Percentiles rank a stretch among this genome's conserved stretches.
phyloP scores from a whole-genome alignment of 108 stramenopile genomes.

The Nitzschia sp. region DNA sequence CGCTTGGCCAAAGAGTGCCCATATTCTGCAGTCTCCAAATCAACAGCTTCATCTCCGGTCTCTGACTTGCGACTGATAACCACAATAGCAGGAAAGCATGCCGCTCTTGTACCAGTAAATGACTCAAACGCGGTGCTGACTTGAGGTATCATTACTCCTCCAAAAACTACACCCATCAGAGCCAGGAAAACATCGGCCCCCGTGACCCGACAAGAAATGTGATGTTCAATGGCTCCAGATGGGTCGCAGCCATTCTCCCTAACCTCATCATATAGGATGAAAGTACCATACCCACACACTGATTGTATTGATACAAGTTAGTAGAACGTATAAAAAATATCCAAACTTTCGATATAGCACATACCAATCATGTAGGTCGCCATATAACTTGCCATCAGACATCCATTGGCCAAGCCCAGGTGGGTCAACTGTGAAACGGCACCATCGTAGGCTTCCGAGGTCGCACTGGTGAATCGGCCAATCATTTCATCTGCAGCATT shows the following conservation, averaged over 20 bases:
- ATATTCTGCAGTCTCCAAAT: background rate
- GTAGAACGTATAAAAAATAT: too few relatives aligned
- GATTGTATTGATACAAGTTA: too few relatives aligned
- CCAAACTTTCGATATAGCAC: too few relatives aligned
- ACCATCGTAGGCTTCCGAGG: conserved; percentile 30
- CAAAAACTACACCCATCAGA: conserved; percentile 43
- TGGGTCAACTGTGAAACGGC: conserved; percentile 11
- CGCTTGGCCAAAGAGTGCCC: background rate
- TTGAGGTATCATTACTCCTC: conserved; percentile 36
- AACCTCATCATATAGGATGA: conserved; percentile 35
- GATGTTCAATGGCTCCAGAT: conserved; percentile 23
- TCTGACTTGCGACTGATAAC: conserved; percentile 29
- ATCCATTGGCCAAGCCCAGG: conserved; percentile 48
- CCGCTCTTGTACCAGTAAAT: conserved; percentile 35
- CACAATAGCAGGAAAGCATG: conserved; percentile 39
- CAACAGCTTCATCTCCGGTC: conserved; percentile 1
- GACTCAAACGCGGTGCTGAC: conserved; percentile 31
- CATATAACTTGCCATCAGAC: conserved; percentile 29
- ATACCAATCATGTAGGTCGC: conserved; percentile 14
- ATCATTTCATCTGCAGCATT: conserved; percentile 42
- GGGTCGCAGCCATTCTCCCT: conserved; percentile 44
- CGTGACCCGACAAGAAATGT: conserved; percentile 27
- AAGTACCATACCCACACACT: conserved; percentile 42
- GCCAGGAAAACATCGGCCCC: conserved; percentile 40
- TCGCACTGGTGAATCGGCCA: conserved; percentile 36